A percentile compares a stretch with the other conserved stretches of the same genome.
Evolutionary conservation across 148 eudicot genomes (phyloP).

Genomic region (Chenopodium quinoa): DNA sequence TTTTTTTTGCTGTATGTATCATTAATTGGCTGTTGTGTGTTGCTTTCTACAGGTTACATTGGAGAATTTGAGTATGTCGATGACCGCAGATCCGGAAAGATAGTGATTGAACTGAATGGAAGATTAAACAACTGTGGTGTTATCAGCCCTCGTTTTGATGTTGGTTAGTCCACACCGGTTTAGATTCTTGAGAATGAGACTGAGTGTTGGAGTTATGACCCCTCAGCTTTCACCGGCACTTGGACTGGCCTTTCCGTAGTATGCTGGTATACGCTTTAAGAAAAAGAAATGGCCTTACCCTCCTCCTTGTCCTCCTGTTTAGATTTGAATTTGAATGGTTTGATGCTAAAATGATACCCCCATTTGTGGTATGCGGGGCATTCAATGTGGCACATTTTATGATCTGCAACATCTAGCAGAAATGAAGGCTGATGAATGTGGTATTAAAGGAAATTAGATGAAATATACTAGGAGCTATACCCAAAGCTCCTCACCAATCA

Average conservation of each 20-base stretch:
- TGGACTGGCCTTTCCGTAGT: not conserved
- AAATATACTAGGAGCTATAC: no score
- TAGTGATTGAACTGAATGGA: constrained; percentile 84
- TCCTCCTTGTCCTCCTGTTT: not conserved
- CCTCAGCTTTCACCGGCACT: not conserved
- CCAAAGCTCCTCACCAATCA: no score
- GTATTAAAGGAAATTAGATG: no score
- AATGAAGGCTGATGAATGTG: no score
- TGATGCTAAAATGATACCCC: no score
- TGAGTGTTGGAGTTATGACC: constrained; percentile 26
- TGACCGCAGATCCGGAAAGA: constrained; percentile 87
- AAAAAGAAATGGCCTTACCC: not conserved
- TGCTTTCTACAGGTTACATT: constrained; percentile 53
- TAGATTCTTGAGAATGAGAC: constrained; percentile 31
- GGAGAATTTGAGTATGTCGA: constrained; percentile 91
- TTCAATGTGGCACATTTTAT: no score
- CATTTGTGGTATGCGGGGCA: no score
- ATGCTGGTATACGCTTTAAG: not conserved
- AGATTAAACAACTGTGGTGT: constrained; percentile 70
- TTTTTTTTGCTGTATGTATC: not conserved
- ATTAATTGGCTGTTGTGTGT: not conserved
- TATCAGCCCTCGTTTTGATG: constrained; percentile 62
- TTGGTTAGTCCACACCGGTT: constrained; percentile 33
- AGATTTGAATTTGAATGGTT: no score
- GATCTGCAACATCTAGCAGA: not conserved